These are phyloP conservation scores for Globisporangium lucens DNA, from an alignment of 352 stramenopile genomes.

Conservation along the genomic window DNA sequence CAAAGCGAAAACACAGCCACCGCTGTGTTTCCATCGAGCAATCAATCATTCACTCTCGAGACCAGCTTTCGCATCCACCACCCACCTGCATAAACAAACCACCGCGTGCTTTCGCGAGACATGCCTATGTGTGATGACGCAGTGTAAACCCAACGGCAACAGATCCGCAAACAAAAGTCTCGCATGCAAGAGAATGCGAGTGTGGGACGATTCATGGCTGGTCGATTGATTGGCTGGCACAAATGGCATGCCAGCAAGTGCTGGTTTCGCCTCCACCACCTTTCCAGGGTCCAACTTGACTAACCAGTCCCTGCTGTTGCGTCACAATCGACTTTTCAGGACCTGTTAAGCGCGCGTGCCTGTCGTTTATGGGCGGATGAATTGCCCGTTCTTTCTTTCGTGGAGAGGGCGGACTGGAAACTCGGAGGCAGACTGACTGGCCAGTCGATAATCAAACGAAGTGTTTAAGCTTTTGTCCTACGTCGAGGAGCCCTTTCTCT, in stretches of 20 bases:
- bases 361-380: neutral
- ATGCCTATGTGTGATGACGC: neutral
- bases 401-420: neutral
- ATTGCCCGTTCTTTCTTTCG: slow-evolving; percentile 1
- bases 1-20: neutral
- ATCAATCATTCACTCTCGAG: neutral
- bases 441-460: neutral
- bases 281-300: neutral
- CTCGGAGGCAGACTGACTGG: neutral
- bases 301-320: neutral
- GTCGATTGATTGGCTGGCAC: neutral
- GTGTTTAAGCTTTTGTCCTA: neutral
- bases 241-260: neutral
- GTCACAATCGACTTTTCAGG: neutral
- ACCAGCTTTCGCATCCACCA: neutral
- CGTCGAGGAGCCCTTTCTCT: neutral
- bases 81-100: slow-evolving; percentile 2
- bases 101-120: neutral
- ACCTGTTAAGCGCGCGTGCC: neutral
- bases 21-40: neutral
- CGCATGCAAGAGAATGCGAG: neutral
- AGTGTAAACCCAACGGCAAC: neutral
- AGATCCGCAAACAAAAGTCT: neutral
- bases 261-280: neutral
- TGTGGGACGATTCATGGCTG: neutral